Percentiles rank a stretch among this genome's conserved stretches.
These are phyloP conservation scores for Colletotrichum coccodes DNA, from an alignment of 2,329 filamentous ascomycete species.

Conservation along the genomic window DNA sequence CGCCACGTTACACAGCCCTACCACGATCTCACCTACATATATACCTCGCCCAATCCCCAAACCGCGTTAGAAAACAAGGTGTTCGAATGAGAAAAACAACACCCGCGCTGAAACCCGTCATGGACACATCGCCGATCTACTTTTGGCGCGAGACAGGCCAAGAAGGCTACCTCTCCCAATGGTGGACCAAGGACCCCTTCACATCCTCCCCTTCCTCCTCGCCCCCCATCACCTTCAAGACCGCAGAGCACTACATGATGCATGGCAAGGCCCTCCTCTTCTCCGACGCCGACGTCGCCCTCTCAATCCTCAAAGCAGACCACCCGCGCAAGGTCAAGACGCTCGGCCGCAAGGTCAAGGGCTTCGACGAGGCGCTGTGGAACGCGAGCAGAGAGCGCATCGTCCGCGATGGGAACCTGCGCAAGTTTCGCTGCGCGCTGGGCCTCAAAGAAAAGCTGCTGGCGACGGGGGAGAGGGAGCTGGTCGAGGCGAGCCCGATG, in stretches of 20 bases:
- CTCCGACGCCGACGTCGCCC: slow-evolving; percentile 53
- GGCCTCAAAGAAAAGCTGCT: slow-evolving; percentile 61
- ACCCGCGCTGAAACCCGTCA: neutral
- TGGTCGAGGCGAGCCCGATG: slow-evolving; percentile 70
- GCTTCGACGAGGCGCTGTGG: slow-evolving; percentile 65
- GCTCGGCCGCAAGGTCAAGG: slow-evolving; percentile 64
- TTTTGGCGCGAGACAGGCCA: slow-evolving; percentile 60
- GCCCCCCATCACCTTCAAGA: slow-evolving; percentile 52
- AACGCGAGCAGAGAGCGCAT: slow-evolving; percentile 59
- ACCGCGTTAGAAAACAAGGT: neutral
- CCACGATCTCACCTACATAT: neutral
- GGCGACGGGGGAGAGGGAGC: slow-evolving; percentile 65
- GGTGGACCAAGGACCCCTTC: slow-evolving; percentile 55
- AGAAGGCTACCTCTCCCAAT: slow-evolving; percentile 70
- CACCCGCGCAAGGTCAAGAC: slow-evolving; percentile 60
- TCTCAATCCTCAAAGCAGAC: slow-evolving; percentile 57
- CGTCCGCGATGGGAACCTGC: slow-evolving; percentile 65
- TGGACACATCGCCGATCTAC: slow-evolving; percentile 43
- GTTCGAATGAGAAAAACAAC: neutral
- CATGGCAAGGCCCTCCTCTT: slow-evolving; percentile 63
- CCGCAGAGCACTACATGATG: slow-evolving; percentile 69
- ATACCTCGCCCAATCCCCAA: neutral
- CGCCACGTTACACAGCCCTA: neutral
- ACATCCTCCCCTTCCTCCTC: slow-evolving; percentile 53
- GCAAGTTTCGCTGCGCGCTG: slow-evolving; percentile 65